phyloP scores from a whole-genome alignment of 176 grass and related monocot species.

The Oropetium thomaeum region DNA sequence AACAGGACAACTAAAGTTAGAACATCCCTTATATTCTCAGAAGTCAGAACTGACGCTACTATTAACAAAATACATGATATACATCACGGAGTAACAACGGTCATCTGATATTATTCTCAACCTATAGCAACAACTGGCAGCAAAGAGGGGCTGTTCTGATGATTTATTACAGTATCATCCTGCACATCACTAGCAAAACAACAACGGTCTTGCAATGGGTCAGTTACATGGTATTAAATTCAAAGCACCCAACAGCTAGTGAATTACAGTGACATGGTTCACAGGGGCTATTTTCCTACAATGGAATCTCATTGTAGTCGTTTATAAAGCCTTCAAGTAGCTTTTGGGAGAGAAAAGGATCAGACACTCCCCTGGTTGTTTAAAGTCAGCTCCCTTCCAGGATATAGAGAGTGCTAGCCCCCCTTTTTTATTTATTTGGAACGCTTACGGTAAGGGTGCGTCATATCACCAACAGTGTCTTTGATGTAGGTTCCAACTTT shows the following conservation, averaged over 20 bases:
- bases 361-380: not conserved
- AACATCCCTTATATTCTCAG: not conserved
- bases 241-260: not conserved
- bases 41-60: not conserved
- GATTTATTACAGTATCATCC: constrained; percentile 19
- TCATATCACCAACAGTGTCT: constrained; percentile 71
- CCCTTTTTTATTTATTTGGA: constrained; percentile 57
- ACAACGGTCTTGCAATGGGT: not conserved
- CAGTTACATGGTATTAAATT: not conserved
- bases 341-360: not conserved
- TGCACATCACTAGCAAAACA: constrained; percentile 28
- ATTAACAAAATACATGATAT: not conserved
- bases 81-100: not conserved
- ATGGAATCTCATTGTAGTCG: not conserved
- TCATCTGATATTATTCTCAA: not conserved
- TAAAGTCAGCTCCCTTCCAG: constrained; percentile 5
- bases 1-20: not conserved
- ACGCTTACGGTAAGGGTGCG: constrained; percentile 70
- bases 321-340: not conserved
- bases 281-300: not conserved
- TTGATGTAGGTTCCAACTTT: constrained; percentile 79
- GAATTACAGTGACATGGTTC: not conserved
- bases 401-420: not conserved
- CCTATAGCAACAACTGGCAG: not conserved
- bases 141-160: not conserved